Conservation (phyloP, 371 early-diverging fungal genomes). For the Apophysomyces sp. region DNA sequence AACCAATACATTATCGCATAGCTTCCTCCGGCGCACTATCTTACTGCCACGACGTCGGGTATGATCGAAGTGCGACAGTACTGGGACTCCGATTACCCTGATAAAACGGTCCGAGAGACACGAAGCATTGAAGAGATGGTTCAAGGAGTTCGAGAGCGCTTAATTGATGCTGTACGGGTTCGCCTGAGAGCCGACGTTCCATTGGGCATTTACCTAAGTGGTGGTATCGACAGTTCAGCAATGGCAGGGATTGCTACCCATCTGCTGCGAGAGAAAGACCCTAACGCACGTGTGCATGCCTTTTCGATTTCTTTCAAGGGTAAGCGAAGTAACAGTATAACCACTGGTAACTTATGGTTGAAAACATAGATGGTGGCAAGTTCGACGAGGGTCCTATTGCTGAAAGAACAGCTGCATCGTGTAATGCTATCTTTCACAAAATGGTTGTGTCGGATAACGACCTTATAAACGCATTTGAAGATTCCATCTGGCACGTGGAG, state of each 20-base stretch:
- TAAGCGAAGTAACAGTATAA: constrained; percentile 1
- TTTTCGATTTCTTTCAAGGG: constrained; percentile 20
- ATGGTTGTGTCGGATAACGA: constrained; percentile 13
- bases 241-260: constrained; percentile 17
- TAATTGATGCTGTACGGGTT: constrained; percentile 16
- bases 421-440: constrained; percentile 17
- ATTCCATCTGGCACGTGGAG: constrained; percentile 22
- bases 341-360: neutral
- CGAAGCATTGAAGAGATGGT: constrained; percentile 24
- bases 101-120: constrained; percentile 16
- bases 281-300: constrained; percentile 14
- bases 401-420: constrained; percentile 17
- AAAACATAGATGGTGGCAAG: constrained; percentile 7
- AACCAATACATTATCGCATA: neutral
- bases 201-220: constrained; percentile 22
- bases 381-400: constrained; percentile 22
- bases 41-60: constrained; percentile 9
- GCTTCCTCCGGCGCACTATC: constrained; percentile 23
- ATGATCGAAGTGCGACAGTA: constrained; percentile 14
- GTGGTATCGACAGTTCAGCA: constrained; percentile 23
- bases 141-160: constrained; percentile 22
- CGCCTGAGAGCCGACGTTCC: constrained; percentile 26
- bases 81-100: constrained; percentile 28
- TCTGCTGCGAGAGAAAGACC: constrained; percentile 16
- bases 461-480: constrained; percentile 14